These are phyloP conservation scores for Heliamphora exappendiculata DNA, from an alignment of 148 eudicot genomes.

Conservation along the genomic window DNA sequence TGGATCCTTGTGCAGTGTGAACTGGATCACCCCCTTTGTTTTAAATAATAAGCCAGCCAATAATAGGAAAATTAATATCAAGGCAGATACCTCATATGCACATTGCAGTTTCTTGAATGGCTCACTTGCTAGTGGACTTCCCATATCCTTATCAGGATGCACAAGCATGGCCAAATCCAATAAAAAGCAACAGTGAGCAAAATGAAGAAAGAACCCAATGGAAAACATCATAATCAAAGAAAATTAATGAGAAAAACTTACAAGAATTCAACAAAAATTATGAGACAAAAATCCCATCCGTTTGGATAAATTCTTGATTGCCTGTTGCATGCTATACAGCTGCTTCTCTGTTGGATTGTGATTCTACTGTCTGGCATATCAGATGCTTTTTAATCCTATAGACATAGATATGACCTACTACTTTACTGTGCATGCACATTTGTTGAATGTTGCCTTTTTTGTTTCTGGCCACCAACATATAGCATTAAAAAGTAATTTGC, in stretches of 20 bases:
- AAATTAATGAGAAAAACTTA: background rate
- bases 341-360: background rate
- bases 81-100: slow-evolving; percentile 77
- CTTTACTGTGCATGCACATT: background rate
- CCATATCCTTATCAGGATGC: slow-evolving; percentile 99
- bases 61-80: background rate
- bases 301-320: background rate
- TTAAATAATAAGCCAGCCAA: background rate
- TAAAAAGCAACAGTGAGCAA: slow-evolving; percentile 7
- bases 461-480: background rate
- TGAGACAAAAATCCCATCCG: background rate
- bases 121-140: slow-evolving; percentile 89
- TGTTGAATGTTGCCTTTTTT: background rate
- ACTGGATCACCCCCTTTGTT: too few species aligned
- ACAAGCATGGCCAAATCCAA: slow-evolving; percentile 91
- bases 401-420: background rate
- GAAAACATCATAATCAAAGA: background rate
- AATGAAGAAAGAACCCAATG: background rate
- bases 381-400: background rate
- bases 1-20: slow-evolving; percentile 2
- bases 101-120: slow-evolving; percentile 98
- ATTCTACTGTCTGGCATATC: background rate
- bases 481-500: background rate
- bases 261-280: background rate
- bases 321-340: background rate